phyloP scores from a whole-genome alignment of 139 green algal genomes.

The Chlamydomonas schloesseri region DNA sequence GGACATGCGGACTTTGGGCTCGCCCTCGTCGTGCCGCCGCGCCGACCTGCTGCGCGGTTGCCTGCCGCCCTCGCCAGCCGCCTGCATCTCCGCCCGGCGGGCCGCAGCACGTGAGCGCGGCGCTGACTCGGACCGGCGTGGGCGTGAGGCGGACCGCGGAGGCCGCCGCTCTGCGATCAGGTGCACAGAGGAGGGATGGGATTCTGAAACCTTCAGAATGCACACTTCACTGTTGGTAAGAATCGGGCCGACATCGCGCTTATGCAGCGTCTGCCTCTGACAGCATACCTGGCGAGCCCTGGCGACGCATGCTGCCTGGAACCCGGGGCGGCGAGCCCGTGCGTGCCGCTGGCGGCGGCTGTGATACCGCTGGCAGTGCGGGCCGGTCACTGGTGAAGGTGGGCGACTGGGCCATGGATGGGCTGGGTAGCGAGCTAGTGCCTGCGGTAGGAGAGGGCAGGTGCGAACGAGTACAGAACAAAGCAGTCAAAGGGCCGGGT shows the following conservation, averaged over 20 bases:
- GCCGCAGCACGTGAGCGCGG: constrained; percentile 18
- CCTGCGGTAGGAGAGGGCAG: neutral
- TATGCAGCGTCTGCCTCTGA: too few species aligned
- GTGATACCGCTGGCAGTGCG: too few species aligned
- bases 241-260: too few species aligned
- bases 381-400: neutral
- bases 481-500: neutral
- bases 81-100: neutral
- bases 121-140: neutral
- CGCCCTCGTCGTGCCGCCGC: neutral
- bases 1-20: neutral
- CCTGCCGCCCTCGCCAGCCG: neutral
- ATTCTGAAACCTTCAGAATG: too few species aligned
- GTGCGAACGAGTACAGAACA: too few species aligned
- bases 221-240: too few species aligned
- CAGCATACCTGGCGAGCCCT: too few species aligned
- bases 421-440: constrained; percentile 11
- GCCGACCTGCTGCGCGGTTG: neutral
- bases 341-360: neutral
- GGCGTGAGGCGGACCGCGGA: neutral
- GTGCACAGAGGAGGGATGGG: too few species aligned
- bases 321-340: too few species aligned
- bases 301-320: too few species aligned
- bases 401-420: neutral
- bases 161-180: neutral